phyloP scores from a whole-genome alignment of 73 alveolate species.

The Symbiodinium pilosum region DNA sequence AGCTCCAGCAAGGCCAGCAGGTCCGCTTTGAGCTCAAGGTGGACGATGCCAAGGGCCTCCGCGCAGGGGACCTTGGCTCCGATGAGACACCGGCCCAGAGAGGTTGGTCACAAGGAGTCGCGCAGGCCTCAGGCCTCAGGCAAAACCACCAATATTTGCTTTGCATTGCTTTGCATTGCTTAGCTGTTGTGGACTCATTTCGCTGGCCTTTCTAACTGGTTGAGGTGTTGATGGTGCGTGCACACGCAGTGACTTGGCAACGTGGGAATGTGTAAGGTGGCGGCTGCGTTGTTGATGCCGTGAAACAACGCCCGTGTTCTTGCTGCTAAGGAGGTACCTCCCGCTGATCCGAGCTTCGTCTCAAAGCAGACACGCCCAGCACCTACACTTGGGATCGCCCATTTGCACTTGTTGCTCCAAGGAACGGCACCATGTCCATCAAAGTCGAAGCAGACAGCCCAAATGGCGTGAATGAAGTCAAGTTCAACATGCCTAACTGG shows the following conservation, averaged over 20 bases:
- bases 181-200: too few relatives aligned
- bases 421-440: background rate
- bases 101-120: background rate
- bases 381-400: background rate
- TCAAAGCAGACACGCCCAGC: background rate
- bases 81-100: background rate
- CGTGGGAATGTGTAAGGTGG: too few relatives aligned
- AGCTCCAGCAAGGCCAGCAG: background rate
- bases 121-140: background rate
- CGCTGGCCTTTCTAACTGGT: too few relatives aligned
- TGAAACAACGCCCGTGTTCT: too few relatives aligned
- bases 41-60: background rate
- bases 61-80: background rate
- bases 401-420: background rate
- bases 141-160: background rate
- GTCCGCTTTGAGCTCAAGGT: background rate
- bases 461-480: background rate
- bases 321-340: background rate
- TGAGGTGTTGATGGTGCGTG: background rate
- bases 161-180: background rate
- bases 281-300: too few relatives aligned
- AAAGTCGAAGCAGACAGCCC: constrained; percentile 16
- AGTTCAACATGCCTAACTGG: background rate
- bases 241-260: background rate
- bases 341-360: background rate